A percentile compares a stretch with the other conserved stretches of the same genome.
These are phyloP conservation scores for Solanum ahanhuiri DNA, from an alignment of 257 asterid species.

Conservation along the genomic window DNA sequence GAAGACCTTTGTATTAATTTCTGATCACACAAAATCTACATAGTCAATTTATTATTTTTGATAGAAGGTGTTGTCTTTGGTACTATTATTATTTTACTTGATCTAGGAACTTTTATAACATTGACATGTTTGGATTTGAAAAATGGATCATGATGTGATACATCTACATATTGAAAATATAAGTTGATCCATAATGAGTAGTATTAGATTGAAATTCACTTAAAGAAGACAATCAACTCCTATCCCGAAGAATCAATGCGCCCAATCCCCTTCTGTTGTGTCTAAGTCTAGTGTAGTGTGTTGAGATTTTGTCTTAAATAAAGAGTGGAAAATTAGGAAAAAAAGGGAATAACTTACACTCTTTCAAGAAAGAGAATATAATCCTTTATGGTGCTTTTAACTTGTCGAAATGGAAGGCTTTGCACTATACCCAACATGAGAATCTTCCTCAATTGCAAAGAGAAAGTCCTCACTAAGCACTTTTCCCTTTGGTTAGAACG, in stretches of 20 bases:
- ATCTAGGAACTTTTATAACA: slow-evolving; percentile 4
- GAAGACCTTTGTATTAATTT: no score
- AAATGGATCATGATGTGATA: background rate
- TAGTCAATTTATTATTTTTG: no score
- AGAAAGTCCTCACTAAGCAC: background rate
- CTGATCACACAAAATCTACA: no score
- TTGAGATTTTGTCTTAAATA: no score
- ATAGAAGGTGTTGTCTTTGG: background rate
- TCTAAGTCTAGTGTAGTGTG: no score
- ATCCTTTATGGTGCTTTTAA: background rate
- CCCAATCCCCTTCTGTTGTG: no score
- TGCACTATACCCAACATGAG: background rate
- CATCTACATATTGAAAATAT: background rate
- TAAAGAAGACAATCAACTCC: background rate
- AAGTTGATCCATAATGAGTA: background rate
- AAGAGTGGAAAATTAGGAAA: no score
- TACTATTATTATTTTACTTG: slow-evolving; percentile 7
- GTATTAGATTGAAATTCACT: background rate
- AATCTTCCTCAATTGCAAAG: background rate
- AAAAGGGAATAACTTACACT: no score
- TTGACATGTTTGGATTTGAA: background rate
- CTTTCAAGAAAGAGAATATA: background rate
- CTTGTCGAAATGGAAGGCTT: background rate
- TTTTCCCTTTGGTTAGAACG: background rate
- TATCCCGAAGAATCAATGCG: no score